Evolutionary conservation across 306 rosid species (phyloP), one percentile per base, ranked within the genome.

Genomic region (Casuarina glauca): DNA sequence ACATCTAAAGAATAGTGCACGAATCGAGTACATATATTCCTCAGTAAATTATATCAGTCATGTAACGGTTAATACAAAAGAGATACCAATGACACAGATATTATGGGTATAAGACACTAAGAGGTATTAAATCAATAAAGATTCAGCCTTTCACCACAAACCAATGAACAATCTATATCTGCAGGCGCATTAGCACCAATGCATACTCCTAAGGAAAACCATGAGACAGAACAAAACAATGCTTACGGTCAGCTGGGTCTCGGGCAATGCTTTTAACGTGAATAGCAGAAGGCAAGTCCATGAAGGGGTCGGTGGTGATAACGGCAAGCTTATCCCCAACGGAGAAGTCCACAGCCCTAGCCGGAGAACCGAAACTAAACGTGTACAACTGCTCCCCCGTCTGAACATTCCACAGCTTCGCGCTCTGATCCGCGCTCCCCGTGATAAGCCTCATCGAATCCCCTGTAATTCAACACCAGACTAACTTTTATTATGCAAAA

Each of bases 401-500:
- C 72, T 85, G 89, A 11, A 95, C 98, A 64, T 86, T 76, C 98
- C 98, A 95, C 1, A 95, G 79, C 84, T 88, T 92, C 0, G 87
- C 97, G 5, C 89, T 79, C 81, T 88, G 93, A 79, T 95, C 97
- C 2, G 97, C 98, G 73, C 98, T 92, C 0, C 91, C 97, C 0
- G 98, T 95, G 9, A 95, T 86, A 38, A 93, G 86, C 10, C 73
- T 84, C 68, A 80, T 60, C 2, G 96, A 93, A 86, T 93, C 96
- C 46, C 85, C 91, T 90, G 41, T 48, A 55, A 4, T 6, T 36
- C 44, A 45, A 2, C 43, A 16, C 26, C 13, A 51, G 13, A 46
- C 20, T 1, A 19, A 20, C 2, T 42, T 45, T 75, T 44, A 3
- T 8, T 46, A 11, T 6, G 38, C 19, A 5, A 16, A 42, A 41